Evolutionary conservation across 1,284 basidiomycete species (phyloP), one percentile per base, ranked within the genome.

Genomic region (Hypsizygus ulmarius): DNA sequence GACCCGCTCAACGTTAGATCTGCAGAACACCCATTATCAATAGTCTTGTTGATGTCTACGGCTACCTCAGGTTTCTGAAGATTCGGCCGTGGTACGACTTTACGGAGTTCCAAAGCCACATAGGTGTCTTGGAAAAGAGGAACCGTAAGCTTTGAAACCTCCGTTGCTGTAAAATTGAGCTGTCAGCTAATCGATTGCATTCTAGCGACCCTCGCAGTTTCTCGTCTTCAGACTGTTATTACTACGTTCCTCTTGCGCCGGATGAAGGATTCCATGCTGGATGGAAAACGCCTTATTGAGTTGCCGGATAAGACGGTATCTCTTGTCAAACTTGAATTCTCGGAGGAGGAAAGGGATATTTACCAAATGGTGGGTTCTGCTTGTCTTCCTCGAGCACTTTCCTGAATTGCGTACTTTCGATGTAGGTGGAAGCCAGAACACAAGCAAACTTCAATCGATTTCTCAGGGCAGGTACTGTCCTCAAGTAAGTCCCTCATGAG

Each of bases 401-500:
- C 18, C 19, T 32, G 2, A 12, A 7, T 11, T 39, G 18, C 25
- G 2, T 41, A 35, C 50, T 14, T 50, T 10, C n/a, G 32, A 45
- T 39, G 8, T 38, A 78, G 76, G 69, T 83, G 27, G 81, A 84
- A 59, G 66, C 70, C 5, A 64, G 64, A n/a, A 72, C 73, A 29
- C 82, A 84, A 53, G 72, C 67, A 0, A 78, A 62, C 27, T 84
- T 85, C 65, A 84, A 82, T 54, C 66, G 72, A 14, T 84, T 72
- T 65, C 65, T 83, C 14, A 64, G 68, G 4, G 76, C 71, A 11
- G 80, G 79, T 3, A 81, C 79, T 1, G 79, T 82, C 7, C 59
- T 82, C 38, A 82, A 78, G 78, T 78, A 45, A 47, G 60, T 21
- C 33, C 15, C 25, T 34, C 21, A 21, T 16, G 27, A 18, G 25